Evolutionary conservation across 192 early-diverging fungal species (phyloP), one percentile per base, ranked within the genome.

Genomic region (Mortierella claussenii): DNA sequence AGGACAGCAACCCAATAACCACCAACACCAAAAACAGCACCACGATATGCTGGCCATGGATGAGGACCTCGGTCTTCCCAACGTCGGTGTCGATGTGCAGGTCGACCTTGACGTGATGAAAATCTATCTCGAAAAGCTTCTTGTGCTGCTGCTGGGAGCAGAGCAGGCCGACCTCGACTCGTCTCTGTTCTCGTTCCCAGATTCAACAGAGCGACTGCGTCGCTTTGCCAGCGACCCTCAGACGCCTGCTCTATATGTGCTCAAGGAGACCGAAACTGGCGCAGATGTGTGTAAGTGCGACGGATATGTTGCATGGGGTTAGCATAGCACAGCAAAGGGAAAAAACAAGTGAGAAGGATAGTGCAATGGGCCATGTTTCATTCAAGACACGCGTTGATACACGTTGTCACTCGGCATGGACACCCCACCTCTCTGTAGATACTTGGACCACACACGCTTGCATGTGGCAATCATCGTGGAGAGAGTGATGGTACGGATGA

Each of bases 141-240:
- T 94, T 12, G 89, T 90, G 0, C 68, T 95, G 4, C 75, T 95
- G 1, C 79, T 97, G 18, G 93, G 88, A 43, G 89, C 88, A 4
- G 89, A 93, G 24, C 71, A 80, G 12, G 36, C 74, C 9, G 90
- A 93, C 34, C 80, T 91, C 2, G 75, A 86, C 61, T 66, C 55
- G 33, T 84, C 89, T 10, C 76, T 93, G 45, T 88, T 90, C 55
- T 60, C 85, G 20, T 82, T 82, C 47, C 83, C 89, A 27, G 94
- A 94, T 26, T 85, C 89, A n/a, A 64, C 81, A 11, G 93, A 91
- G 42, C 91, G 85, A 79, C 89, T 90, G 61, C 85, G 79, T 46
- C 80, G 87, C 18, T 97, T 96, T 82, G 89, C 92, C 13, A 89
- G 85, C 52, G 95, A 97, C 61, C 74, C 87, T 1, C 84, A 85